Conservation (phyloP, 257 asterid species). For the Ehretia macrophylla region DNA sequence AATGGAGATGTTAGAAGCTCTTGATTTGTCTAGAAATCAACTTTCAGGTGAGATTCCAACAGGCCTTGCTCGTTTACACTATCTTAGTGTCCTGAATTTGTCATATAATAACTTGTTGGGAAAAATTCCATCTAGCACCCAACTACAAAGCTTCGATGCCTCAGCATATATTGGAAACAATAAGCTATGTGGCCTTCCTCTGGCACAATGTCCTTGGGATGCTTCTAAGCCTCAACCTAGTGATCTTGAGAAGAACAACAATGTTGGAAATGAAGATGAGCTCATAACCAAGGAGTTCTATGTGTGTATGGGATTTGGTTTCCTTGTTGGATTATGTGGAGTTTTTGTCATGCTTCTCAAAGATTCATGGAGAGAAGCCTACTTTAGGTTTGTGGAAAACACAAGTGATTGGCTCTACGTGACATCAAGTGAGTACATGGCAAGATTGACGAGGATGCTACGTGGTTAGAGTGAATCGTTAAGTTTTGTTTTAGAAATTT, state of each 20-base stretch:
- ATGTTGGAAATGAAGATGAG: slow-evolving; percentile 4
- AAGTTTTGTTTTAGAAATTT: neutral
- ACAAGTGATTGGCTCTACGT: neutral
- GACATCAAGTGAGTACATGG: neutral
- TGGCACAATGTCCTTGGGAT: neutral
- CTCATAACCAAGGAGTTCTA: slow-evolving; percentile 3
- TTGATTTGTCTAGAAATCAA: slow-evolving; percentile 27
- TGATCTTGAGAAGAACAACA: neutral
- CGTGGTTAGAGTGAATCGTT: neutral
- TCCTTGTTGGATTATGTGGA: slow-evolving; percentile 6
- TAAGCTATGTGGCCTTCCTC: neutral
- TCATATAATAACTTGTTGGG: slow-evolving; percentile 33
- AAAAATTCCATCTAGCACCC: slow-evolving; percentile 10
- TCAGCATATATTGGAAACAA: neutral
- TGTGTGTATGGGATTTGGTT: slow-evolving; percentile 4
- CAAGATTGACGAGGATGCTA: neutral
- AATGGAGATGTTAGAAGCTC: slow-evolving; percentile 11
- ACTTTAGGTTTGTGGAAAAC: slow-evolving; percentile 1
- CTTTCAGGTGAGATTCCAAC: slow-evolving; percentile 29
- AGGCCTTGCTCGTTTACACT: slow-evolving; percentile 17
- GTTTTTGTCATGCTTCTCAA: neutral
- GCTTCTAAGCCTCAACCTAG: neutral
- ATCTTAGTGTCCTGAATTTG: slow-evolving; percentile 28
- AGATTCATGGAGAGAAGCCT: slow-evolving; percentile 10
- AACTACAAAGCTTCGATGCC: slow-evolving; percentile 1